Conservation (phyloP, 1,139 yeast species). For the Suhomyces anneliseae region DNA sequence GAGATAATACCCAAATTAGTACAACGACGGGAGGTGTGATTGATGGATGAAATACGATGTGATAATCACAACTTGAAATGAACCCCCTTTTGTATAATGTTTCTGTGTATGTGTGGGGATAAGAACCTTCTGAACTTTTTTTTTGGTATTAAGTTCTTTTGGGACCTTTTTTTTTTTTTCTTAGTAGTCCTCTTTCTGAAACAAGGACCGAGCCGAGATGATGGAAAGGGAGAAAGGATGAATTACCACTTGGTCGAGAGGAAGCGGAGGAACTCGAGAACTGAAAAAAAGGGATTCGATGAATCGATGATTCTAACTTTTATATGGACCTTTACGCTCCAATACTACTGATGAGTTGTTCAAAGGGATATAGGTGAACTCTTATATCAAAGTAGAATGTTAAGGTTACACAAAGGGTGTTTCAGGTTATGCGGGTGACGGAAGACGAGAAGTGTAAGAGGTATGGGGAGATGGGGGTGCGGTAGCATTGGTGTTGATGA, state of each 20-base stretch:
- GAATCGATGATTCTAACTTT: neutral
- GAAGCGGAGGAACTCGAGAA: neutral
- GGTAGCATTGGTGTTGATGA: neutral
- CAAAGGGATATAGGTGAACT: neutral
- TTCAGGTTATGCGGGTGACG: slow-evolving; percentile 12
- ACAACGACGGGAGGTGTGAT: no score
- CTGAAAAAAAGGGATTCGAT: neutral
- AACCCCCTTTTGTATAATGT: no score
- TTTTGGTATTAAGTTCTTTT: no score
- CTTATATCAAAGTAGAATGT: slow-evolving; percentile 4
- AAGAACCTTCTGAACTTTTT: no score
- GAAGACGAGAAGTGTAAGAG: slow-evolving; percentile 1
- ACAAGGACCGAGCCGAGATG: no score
- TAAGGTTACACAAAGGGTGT: slow-evolving; percentile 11
- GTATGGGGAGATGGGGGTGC: slow-evolving; percentile 1
- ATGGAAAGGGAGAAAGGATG: no score
- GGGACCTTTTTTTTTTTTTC: no score
- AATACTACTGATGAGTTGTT: neutral
- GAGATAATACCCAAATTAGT: no score
- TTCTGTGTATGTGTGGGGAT: no score
- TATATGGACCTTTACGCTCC: neutral
- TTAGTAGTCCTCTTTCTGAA: neutral
- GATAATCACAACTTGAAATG: no score
- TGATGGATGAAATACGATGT: no score
- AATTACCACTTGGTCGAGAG: neutral